phyloP scores from a whole-genome alignment of 202 grass and related monocot genomes.

The Schoenoplectus tabernaemontani region DNA sequence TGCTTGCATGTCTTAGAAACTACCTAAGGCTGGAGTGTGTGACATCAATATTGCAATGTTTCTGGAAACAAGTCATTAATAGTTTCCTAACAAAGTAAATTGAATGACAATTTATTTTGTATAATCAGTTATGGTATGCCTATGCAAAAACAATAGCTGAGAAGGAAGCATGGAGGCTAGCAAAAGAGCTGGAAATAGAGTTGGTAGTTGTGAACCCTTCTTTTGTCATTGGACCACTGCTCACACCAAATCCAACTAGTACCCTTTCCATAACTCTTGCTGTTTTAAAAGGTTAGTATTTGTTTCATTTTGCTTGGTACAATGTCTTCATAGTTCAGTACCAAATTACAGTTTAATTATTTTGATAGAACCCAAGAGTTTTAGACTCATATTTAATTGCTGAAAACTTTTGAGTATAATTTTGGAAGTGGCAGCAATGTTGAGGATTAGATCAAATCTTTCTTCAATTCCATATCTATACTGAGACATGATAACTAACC shows the following conservation, averaged over 20 bases:
- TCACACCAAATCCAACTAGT: conserved; percentile 42
- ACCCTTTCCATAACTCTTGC: conserved; percentile 48
- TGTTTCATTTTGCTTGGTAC: neutral
- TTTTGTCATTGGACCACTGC: conserved; percentile 58
- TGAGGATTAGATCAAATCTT: neutral
- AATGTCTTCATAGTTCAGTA: neutral
- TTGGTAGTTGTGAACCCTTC: conserved; percentile 81
- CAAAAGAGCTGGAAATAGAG: conserved; percentile 40
- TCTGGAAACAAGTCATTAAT: neutral
- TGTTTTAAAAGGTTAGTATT: conserved; percentile 37
- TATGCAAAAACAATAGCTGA: conserved; percentile 84
- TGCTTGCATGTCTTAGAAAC: neutral
- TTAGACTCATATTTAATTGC: neutral
- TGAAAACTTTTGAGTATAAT: neutral
- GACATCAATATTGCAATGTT: neutral
- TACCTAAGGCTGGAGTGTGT: too few species aligned
- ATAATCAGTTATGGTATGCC: conserved; percentile 64
- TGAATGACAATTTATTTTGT: neutral
- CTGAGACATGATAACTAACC: neutral
- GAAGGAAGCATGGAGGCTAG: conserved; percentile 71
- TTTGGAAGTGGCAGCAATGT: neutral
- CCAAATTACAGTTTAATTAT: neutral
- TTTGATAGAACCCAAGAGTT: neutral
- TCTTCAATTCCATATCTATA: too few species aligned
- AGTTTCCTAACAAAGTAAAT: neutral